Evolutionary conservation across 495 filamentous ascomycete species (phyloP).

Genomic region (Penicillium turbatum): DNA sequence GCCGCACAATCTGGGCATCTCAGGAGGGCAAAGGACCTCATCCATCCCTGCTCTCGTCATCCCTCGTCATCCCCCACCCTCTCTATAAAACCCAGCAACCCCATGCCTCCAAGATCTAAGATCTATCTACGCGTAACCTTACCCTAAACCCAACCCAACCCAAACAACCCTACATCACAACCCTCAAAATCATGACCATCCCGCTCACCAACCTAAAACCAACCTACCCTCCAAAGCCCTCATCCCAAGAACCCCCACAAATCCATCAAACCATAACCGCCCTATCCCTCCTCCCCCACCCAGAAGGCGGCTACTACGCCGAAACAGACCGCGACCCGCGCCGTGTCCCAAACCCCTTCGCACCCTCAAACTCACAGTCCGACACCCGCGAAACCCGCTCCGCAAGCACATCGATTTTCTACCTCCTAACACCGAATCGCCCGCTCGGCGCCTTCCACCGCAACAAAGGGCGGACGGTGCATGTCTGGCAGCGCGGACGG

Average conservation of each 20-base stretch:
- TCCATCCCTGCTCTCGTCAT: no score
- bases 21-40: no score
- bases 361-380: no score
- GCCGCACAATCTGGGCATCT: no score
- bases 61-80: no score
- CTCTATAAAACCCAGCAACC: no score
- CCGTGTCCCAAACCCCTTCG: slow-evolving; percentile 49
- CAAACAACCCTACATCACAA: no score
- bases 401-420: slow-evolving; percentile 46
- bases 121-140: no score
- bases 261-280: slow-evolving; percentile 39
- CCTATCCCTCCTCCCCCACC: slow-evolving; percentile 48
- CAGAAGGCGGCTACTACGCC: slow-evolving; percentile 62
- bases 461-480: slow-evolving; percentile 55
- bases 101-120: no score
- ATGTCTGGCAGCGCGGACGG: slow-evolving; percentile 56
- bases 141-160: no score
- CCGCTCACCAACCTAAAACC: slow-evolving; percentile 13
- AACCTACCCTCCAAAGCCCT: slow-evolving; percentile 3
- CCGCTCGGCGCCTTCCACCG: slow-evolving; percentile 58
- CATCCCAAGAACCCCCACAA: slow-evolving; percentile 26
- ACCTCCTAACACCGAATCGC: slow-evolving; percentile 53
- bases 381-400: background rate
- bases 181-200: slow-evolving; percentile 19
- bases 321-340: slow-evolving; percentile 56